These are phyloP conservation scores for Fusarium denticulatum DNA, from an alignment of 2,329 filamentous ascomycete genomes.

Conservation along the genomic window DNA sequence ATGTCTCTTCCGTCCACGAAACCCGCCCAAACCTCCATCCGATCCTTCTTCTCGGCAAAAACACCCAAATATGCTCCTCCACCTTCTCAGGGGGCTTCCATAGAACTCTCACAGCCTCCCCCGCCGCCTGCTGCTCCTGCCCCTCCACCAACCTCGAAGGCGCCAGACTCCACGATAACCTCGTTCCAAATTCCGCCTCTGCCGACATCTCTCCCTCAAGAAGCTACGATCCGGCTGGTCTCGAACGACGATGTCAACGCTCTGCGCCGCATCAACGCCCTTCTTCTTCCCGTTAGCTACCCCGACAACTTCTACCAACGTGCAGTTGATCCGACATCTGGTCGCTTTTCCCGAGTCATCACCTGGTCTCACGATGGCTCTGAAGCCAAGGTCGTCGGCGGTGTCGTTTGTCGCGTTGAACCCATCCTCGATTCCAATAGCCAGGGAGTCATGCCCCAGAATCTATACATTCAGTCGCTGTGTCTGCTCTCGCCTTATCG, in stretches of 20 bases:
- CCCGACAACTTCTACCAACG: constrained; percentile 71
- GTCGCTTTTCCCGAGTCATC: constrained; percentile 68
- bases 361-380: constrained; percentile 61
- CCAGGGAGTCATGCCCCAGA: constrained; percentile 47
- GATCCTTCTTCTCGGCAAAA: constrained; percentile 68
- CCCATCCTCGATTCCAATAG: constrained; percentile 38
- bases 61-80: constrained; percentile 51
- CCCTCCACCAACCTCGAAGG: constrained; percentile 44
- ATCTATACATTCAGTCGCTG: constrained; percentile 73
- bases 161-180: constrained; percentile 8
- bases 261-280: constrained; percentile 71
- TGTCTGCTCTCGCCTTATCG: constrained; percentile 72
- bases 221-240: constrained; percentile 64
- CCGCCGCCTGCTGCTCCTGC: constrained; percentile 37
- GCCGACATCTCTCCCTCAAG: constrained; percentile 52
- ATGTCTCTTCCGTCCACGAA: constrained; percentile 56
- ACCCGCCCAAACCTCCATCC: constrained; percentile 65
- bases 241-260: constrained; percentile 63
- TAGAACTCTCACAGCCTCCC: constrained; percentile 31
- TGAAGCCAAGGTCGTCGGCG: constrained; percentile 65
- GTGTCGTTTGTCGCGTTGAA: constrained; percentile 71
- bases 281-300: constrained; percentile 72
- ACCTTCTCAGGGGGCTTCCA: constrained; percentile 39
- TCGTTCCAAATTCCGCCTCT: constrained; percentile 43
- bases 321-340: constrained; percentile 61